Conservation (phyloP, 2,329 filamentous ascomycete species). For the Pseudogymnoascus verrucosus region DNA sequence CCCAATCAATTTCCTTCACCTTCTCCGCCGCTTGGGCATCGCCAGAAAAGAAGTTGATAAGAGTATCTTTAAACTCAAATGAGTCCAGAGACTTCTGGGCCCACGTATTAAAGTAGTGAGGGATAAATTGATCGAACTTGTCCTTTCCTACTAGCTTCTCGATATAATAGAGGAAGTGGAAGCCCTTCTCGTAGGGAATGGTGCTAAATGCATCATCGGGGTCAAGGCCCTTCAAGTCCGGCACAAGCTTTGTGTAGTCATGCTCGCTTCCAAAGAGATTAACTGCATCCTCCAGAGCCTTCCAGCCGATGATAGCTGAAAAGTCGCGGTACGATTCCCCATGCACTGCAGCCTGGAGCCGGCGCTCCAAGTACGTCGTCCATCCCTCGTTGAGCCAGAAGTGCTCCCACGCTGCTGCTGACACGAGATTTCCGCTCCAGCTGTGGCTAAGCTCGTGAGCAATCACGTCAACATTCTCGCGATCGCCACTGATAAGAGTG, state of each 20-base stretch:
- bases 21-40: slow-evolving; percentile 56
- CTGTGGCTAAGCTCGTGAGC: slow-evolving; percentile 72
- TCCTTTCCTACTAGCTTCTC: slow-evolving; percentile 76
- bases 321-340: slow-evolving; percentile 85
- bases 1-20: slow-evolving; percentile 75
- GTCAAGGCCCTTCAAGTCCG: slow-evolving; percentile 81
- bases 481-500: slow-evolving; percentile 83
- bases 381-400: slow-evolving; percentile 75
- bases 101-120: slow-evolving; percentile 85
- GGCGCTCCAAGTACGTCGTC: slow-evolving; percentile 90
- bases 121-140: slow-evolving; percentile 94
- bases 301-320: slow-evolving; percentile 94
- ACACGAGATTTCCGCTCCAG: slow-evolving; percentile 85
- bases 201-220: slow-evolving; percentile 93
- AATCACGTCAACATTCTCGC: slow-evolving; percentile 92
- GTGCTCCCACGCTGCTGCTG: slow-evolving; percentile 73
- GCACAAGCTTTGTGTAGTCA: slow-evolving; percentile 77
- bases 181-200: slow-evolving; percentile 93
- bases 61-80: slow-evolving; percentile 85
- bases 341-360: slow-evolving; percentile 69
- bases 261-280: slow-evolving; percentile 73
- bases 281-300: slow-evolving; percentile 68
- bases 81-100: slow-evolving; percentile 82
- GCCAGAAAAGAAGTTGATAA: slow-evolving; percentile 73
- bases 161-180: slow-evolving; percentile 85